Base-by-base conservation (phyloP, 768 basidiomycete genomes). In the Leccinellum rugosiceps region DNA sequence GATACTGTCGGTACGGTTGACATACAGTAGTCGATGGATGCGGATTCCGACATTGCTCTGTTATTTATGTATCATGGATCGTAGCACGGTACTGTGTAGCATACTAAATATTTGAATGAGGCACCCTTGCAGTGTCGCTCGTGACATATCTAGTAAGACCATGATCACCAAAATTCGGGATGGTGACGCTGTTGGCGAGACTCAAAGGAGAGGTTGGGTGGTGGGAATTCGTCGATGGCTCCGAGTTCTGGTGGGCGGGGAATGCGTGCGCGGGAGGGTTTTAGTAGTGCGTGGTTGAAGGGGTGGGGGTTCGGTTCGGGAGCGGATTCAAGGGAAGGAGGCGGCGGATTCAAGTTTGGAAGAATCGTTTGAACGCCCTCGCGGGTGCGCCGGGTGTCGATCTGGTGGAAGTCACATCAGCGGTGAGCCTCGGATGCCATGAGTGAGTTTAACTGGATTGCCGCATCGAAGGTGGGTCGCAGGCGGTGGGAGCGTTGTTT, bases 341-440 rank as follows among this genome's bases (percentile, higher is more conserved):
- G 68, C n/a, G n/a, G n/a, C n/a, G 4, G 76, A 67, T 4, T 81
- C 90, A 52, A n/a, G n/a, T n/a, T n/a, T n/a, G 79, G 82, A 50
- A 80, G 15, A 15, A n/a, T 34, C 77, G 25, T 13, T 75, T 90
- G 13, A 71, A 73, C 9, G 83, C 80, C 28, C 74, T 90, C 28
- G 88, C 88, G 11, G 72, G 73, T 7, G 83, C 80, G 31, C 74
- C 90, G 30, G 88, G 86, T 1, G 80, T 90, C 64, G 78, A 82
- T 1, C 76, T 83, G 15, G 72, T 74, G 43, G 86, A 86, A 35
- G 73, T 90, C 1, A 86, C 87, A 3, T 76, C 75, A 15, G 88
- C 86, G 1, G 83, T 90, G 49, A 76, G 60, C 76, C 83, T 26
- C 70, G 84, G 13, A 68, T 74, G 7, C 84, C 86, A 1, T 80